Evolutionary conservation across 2,329 filamentous ascomycete genomes (phyloP), one percentile per base, ranked within the genome.

Genomic region (Pezicula carpinea): DNA sequence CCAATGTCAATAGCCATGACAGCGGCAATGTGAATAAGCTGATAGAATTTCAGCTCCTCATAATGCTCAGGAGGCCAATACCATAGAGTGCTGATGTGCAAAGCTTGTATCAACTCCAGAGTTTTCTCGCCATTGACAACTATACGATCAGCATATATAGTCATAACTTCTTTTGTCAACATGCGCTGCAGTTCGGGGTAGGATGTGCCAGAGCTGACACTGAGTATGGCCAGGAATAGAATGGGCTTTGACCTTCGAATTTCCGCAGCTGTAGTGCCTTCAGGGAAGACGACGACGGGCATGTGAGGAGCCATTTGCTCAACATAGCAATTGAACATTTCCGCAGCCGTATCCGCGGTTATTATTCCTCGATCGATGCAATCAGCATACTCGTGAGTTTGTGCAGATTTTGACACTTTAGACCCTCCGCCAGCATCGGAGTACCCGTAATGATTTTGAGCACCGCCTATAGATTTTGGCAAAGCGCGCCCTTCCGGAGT

Each of bases 201-300:
- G 17, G 72, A 69, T 8, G 78, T 79, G 4, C 82, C 76, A 5
- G 83, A 77, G 7, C 79, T 81, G 0, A 83, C 78, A 52, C 57
- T 58, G 66, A 90, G 78, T 57, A 89, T 71, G 23, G 85, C 74
- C n/a, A 87, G 71, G 58, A 89, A 89, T 7, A 90, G 70, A 2
- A 79, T 72, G 1, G 86, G 86, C 59, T 79, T 83, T 2, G 71
- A 66, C 53, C 69, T 69, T 40, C 82, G 75, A 44, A 86, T 64
- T 47, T 82, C 75, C 10, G 71, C 68, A 5, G 73, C 75, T 3
- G 77, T 77, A 38, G 72, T 76, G 35, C 68, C 69, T 1, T 71
- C 60, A 1, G 79, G 72, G 48, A 87, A 81, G 21, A 84, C 70
- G 15, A 87, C 78, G 2, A 76, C 75, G 0, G 83, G 83, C 44